Percentiles rank a stretch among this genome's conserved stretches.
These are phyloP conservation scores for Sclerotinia trifoliorum DNA, from an alignment of 2,329 filamentous ascomycete species.

Conservation along the genomic window DNA sequence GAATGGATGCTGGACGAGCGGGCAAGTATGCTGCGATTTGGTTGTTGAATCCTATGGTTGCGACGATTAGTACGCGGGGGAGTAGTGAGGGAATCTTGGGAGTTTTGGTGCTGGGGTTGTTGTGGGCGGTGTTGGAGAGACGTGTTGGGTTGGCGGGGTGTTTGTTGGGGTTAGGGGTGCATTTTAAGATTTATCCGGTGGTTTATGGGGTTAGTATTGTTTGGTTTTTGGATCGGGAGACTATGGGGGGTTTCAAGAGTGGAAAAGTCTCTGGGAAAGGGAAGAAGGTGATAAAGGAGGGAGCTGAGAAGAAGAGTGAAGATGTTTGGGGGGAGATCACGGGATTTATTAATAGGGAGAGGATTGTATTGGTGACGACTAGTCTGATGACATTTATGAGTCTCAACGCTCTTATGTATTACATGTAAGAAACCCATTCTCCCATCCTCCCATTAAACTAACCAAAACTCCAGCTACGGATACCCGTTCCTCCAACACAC, in stretches of 20 bases:
- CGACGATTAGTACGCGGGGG: constrained; percentile 90
- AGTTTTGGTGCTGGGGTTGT: constrained; percentile 74
- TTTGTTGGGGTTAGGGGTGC: constrained; percentile 78
- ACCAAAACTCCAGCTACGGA: constrained; percentile 59
- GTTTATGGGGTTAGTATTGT: constrained; percentile 83
- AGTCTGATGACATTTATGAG: constrained; percentile 71
- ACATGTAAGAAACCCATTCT: constrained; percentile 50
- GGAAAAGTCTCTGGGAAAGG: constrained; percentile 44
- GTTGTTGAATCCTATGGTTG: constrained; percentile 97
- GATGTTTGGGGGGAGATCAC: constrained; percentile 25
- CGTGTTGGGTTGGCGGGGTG: constrained; percentile 65
- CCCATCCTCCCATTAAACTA: background rate
- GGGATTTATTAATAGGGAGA: constrained; percentile 16
- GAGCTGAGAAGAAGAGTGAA: background rate
- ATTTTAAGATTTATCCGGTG: constrained; percentile 99
- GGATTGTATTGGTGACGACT: constrained; percentile 50
- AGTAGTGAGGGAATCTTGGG: constrained; percentile 90
- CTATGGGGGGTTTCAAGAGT: constrained; percentile 62
- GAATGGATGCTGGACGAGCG: constrained; percentile 50
- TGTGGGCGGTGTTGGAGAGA: constrained; percentile 75
- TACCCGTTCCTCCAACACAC: constrained; percentile 82
- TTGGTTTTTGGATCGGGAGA: constrained; percentile 72
- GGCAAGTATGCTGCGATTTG: constrained; percentile 81
- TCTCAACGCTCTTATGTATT: constrained; percentile 79
- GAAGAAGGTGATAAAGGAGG: background rate